Conservation (phyloP, 495 filamentous ascomycete genomes). For the Margaritispora aquatica region DNA sequence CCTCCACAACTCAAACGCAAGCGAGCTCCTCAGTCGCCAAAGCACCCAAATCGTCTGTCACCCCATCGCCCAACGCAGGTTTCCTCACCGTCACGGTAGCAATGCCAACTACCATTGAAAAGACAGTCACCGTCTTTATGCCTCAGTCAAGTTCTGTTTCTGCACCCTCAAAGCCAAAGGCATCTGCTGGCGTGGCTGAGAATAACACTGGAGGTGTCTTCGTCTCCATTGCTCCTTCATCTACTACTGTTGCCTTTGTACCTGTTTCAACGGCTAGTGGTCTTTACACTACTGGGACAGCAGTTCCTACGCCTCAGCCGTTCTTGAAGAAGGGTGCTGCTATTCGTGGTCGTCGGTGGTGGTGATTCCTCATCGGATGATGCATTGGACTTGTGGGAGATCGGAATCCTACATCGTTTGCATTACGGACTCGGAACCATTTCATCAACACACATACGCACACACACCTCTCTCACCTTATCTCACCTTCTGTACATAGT, state of each 20-base stretch:
- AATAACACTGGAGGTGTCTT: not conserved
- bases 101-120: not conserved
- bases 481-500: too few relatives aligned
- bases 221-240: not conserved
- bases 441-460: too few relatives aligned
- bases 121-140: not conserved
- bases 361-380: not conserved
- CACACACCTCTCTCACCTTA: too few relatives aligned
- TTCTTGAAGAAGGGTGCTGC: not conserved
- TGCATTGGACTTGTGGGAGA: too few relatives aligned
- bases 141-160: too few relatives aligned
- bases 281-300: not conserved
- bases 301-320: not conserved
- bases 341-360: not conserved
- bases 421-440: too few relatives aligned
- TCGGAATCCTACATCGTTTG: too few relatives aligned
- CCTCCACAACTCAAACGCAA: too few relatives aligned
- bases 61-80: not conserved
- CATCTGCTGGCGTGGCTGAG: not conserved
- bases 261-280: not conserved
- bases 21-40: too few relatives aligned
- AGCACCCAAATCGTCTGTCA: not conserved
- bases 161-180: not conserved
- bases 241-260: not conserved
- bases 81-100: constrained; percentile 6